Conservation (phyloP, 441 rosid genomes). For the Erysimum pusillum region DNA sequence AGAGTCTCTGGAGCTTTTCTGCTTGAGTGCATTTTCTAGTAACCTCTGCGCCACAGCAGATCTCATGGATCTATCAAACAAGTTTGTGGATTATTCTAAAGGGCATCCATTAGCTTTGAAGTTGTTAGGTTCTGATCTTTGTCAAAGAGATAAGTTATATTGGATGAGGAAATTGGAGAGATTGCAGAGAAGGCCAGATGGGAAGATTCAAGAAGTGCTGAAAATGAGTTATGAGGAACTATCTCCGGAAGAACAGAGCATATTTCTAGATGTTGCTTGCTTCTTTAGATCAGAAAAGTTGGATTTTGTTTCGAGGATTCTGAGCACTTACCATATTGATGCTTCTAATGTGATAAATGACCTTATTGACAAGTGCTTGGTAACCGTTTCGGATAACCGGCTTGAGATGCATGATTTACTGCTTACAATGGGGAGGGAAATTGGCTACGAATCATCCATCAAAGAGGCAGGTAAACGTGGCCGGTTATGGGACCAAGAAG, state of each 20-base stretch:
- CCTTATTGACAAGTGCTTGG: slow-evolving; percentile 39
- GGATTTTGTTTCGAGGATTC: slow-evolving; percentile 29
- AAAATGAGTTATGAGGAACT: slow-evolving; percentile 48
- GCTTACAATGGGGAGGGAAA: slow-evolving; percentile 36
- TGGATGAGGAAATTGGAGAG: slow-evolving; percentile 42
- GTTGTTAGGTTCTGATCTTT: slow-evolving; percentile 37
- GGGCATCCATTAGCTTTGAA: slow-evolving; percentile 50
- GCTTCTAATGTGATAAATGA: slow-evolving; percentile 21
- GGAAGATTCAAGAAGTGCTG: slow-evolving; percentile 32
- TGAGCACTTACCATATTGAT: slow-evolving; percentile 29
- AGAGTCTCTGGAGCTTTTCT: slow-evolving; percentile 49
- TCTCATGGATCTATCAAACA: slow-evolving; percentile 31
- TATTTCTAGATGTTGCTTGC: slow-evolving; percentile 55
- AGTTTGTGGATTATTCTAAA: slow-evolving; percentile 35
- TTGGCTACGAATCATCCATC: slow-evolving; percentile 34
- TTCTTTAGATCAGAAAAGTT: slow-evolving; percentile 40
- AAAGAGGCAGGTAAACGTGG: slow-evolving; percentile 31
- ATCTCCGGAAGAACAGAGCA: slow-evolving; percentile 17
- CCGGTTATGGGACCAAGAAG: slow-evolving; percentile 41
- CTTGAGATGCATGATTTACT: slow-evolving; percentile 45
- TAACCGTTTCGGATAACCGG: slow-evolving; percentile 26
- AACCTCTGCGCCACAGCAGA: slow-evolving; percentile 8
- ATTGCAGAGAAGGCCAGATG: slow-evolving; percentile 30
- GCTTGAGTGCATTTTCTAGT: slow-evolving; percentile 46
- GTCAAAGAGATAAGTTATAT: slow-evolving; percentile 18